Evolutionary conservation across 352 stramenopile species (phyloP).

Genomic region (Phytophthora foliorum): DNA sequence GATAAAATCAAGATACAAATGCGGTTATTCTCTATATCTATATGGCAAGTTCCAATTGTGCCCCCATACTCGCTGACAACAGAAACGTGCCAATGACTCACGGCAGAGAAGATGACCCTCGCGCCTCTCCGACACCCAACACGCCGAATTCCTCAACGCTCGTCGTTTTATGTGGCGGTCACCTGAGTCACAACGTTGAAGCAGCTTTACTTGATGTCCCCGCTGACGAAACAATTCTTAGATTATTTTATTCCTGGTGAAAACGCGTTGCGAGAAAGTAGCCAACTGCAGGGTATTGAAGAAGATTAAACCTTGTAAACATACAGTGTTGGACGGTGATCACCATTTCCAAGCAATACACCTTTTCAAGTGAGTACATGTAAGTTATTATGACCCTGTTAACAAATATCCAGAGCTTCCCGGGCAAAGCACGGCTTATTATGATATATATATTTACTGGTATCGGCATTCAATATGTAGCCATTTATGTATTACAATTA

Average conservation of each 20-base stretch:
- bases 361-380: no score
- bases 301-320: not conserved
- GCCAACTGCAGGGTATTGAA: not conserved
- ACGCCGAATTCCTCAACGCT: not conserved
- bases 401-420: no score
- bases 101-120: conserved; percentile 10
- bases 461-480: no score
- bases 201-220: not conserved
- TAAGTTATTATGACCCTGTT: no score
- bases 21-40: not conserved
- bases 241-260: not conserved
- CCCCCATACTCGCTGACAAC: conserved; percentile 4
- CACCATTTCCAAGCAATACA: no score
- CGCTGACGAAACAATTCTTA: not conserved
- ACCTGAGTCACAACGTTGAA: not conserved
- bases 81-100: conserved; percentile 10
- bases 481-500: no score
- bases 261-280: not conserved
- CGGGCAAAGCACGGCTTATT: no score
- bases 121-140: conserved; percentile 1
- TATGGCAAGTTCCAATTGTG: not conserved
- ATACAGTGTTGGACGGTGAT: no score
- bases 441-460: no score
- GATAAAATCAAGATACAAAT: no score
- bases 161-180: conserved; percentile 8